Evolutionary conservation across 176 grass and related monocot genomes (phyloP).

Genomic region (Lolium perenne): DNA sequence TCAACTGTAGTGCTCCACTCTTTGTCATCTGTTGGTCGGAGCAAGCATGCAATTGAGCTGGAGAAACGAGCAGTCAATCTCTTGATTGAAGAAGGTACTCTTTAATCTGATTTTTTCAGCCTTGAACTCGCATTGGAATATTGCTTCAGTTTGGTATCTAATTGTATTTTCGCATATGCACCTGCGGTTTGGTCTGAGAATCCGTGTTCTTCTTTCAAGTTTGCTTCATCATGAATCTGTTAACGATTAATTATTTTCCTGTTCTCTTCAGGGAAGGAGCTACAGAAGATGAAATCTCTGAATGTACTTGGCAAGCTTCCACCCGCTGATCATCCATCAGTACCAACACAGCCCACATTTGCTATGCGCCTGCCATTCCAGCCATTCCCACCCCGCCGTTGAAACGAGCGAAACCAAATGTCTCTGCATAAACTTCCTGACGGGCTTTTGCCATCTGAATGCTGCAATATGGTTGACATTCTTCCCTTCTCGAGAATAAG

Average conservation of each 20-base stretch:
- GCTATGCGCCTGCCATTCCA: slow-evolving; percentile 37
- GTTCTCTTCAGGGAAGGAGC: slow-evolving; percentile 70
- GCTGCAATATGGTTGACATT: slow-evolving; percentile 1
- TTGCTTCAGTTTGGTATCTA: background rate
- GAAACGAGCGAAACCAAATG: slow-evolving; percentile 23
- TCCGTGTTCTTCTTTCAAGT: too few relatives aligned
- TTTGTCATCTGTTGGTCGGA: slow-evolving; percentile 72
- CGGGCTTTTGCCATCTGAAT: slow-evolving; percentile 20
- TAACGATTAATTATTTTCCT: slow-evolving; percentile 29
- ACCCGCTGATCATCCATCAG: slow-evolving; percentile 20
- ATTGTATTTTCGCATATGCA: background rate
- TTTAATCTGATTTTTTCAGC: slow-evolving; percentile 31
- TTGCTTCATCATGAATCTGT: slow-evolving; percentile 25
- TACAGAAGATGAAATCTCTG: slow-evolving; percentile 88
- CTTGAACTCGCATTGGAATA: slow-evolving; percentile 4
- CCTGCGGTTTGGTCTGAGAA: too few relatives aligned
- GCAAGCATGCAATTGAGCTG: slow-evolving; percentile 80
- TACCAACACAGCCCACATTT: slow-evolving; percentile 49
- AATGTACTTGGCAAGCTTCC: slow-evolving; percentile 73
- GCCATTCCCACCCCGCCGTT: slow-evolving; percentile 36
- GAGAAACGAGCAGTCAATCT: slow-evolving; percentile 92
- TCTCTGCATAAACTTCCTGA: slow-evolving; percentile 19
- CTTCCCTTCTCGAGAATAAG: slow-evolving; percentile 27
- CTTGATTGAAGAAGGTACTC: slow-evolving; percentile 89
- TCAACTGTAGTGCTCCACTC: slow-evolving; percentile 71